Conservation (phyloP, 2,329 filamentous ascomycete genomes). For the Daldinia eschscholtzii region DNA sequence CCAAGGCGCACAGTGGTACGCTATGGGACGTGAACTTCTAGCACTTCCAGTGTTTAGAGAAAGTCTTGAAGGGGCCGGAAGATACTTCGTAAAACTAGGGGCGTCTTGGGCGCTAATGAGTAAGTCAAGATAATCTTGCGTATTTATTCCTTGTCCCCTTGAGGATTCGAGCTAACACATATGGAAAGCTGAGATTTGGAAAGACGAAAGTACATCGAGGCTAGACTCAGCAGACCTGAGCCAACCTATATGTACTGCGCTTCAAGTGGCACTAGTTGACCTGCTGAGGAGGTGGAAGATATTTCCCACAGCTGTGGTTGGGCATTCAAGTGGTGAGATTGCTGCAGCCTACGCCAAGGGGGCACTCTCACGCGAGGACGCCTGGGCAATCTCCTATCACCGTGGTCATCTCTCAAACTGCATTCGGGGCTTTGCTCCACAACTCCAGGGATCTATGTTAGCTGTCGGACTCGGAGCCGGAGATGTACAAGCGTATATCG, state of each 20-base stretch:
- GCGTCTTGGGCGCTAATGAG: background rate
- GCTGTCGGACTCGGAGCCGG: too few species aligned
- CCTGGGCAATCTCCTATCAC: background rate
- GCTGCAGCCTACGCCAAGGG: background rate
- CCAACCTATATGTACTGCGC: background rate
- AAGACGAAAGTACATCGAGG: background rate
- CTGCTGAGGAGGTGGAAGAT: background rate
- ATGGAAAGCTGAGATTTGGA: too few species aligned
- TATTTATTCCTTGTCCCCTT: too few species aligned
- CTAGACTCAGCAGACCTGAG: background rate
- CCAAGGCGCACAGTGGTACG: slow-evolving; percentile 47
- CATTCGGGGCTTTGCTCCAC: too few species aligned
- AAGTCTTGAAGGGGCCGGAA: background rate
- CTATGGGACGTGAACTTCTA: background rate
- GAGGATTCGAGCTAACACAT: too few species aligned
- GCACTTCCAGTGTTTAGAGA: background rate
- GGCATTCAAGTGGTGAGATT: background rate
- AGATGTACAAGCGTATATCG: too few species aligned
- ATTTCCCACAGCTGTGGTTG: background rate
- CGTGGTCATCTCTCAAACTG: background rate
- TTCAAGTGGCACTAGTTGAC: background rate
- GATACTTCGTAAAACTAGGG: background rate
- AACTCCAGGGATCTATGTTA: too few species aligned
- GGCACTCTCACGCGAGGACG: background rate
- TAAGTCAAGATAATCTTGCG: too few species aligned